Base-by-base conservation (phyloP, 371 early-diverging fungal genomes). In the Haplosporangium sp. region DNA sequence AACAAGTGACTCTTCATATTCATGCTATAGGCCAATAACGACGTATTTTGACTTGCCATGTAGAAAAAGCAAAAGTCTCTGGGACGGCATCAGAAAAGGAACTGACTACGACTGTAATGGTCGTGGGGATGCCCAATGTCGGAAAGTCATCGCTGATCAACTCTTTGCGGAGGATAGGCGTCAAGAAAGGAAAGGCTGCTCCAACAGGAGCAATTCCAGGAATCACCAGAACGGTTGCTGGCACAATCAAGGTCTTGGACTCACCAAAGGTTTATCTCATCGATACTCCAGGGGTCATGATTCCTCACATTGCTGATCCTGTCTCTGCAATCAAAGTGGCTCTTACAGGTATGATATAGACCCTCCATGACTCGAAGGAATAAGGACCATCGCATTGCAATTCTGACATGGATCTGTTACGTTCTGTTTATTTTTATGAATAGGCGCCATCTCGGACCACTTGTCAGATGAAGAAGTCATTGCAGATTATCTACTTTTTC, bases 81-180 rank as follows among this genome's bases (percentile, higher is more conserved):
- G 68, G 73, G 16, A 73, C 73, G 38, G 80, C 80, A 16, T 63
- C 80, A 2, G 69, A 73, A 13, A 73, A 79, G 36, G 75, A 73
- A 21, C 41, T 80, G 18, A 70, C 75, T 0, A 77, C 79, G 1
- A 91, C 84, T 1, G 83, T 95, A 41, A 93, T 98, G 87, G 89
- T 98, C 2, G 94, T 97, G 0, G 98, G 98, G 6, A 92, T 97
- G 90, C 98, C 98, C 1, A 98, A 98, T 73, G 97, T 97, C 29
- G 98, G 98, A 14, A 98, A 98, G 73, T 95, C 96, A 0, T 91
- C 96, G 16, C 64, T 98, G 54, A 94, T 97, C 67, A 98, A 98
- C 69, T 86, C 95, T 0, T 75, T 98, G 60, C 81, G 98, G 45
- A 79, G 90, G 46, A 83, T 90, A 21, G 95, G 94, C 11, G 82